Evolutionary conservation across 1,284 basidiomycete genomes (phyloP).

Genomic region (Fomitopsis schrenkii): DNA sequence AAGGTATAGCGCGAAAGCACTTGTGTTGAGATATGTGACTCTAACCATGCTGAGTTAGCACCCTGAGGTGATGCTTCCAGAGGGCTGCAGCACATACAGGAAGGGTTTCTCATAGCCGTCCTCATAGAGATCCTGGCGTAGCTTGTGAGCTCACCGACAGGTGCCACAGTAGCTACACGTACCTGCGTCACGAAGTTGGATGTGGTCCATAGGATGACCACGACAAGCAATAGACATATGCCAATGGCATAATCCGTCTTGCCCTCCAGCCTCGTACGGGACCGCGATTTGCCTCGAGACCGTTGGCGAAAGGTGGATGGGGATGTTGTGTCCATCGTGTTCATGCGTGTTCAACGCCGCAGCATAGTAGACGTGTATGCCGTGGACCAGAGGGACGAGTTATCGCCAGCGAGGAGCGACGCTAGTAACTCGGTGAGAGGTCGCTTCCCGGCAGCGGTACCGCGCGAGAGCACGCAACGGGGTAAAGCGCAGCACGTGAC

Average conservation of each 20-base stretch:
- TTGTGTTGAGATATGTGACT: slow-evolving; percentile 86
- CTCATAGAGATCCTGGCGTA: slow-evolving; percentile 59
- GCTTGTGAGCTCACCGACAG: neutral
- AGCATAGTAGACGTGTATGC: neutral
- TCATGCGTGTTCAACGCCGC: slow-evolving; percentile 3
- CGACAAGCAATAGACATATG: slow-evolving; percentile 68
- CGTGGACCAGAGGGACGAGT: neutral
- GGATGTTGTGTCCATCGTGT: slow-evolving; percentile 12
- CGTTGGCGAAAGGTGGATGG: neutral
- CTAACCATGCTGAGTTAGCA: slow-evolving; percentile 31
- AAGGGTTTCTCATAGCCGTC: slow-evolving; percentile 80
- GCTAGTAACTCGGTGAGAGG: neutral
- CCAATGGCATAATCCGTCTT: slow-evolving; percentile 63
- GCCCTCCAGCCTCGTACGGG: slow-evolving; percentile 12
- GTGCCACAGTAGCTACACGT: slow-evolving; percentile 8
- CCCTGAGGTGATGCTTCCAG: neutral
- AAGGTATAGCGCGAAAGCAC: slow-evolving; percentile 88
- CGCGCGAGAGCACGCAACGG: neutral
- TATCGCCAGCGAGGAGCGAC: neutral
- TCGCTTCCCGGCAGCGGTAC: neutral
- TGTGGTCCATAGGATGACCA: slow-evolving; percentile 83
- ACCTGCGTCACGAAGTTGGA: slow-evolving; percentile 82
- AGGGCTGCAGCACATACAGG: slow-evolving; percentile 44
- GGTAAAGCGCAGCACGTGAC: neutral
- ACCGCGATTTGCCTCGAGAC: slow-evolving; percentile 13